Evolutionary conservation across 768 basidiomycete genomes (phyloP), one percentile per base, ranked within the genome.

Genomic region (Kwoniella sp.): DNA sequence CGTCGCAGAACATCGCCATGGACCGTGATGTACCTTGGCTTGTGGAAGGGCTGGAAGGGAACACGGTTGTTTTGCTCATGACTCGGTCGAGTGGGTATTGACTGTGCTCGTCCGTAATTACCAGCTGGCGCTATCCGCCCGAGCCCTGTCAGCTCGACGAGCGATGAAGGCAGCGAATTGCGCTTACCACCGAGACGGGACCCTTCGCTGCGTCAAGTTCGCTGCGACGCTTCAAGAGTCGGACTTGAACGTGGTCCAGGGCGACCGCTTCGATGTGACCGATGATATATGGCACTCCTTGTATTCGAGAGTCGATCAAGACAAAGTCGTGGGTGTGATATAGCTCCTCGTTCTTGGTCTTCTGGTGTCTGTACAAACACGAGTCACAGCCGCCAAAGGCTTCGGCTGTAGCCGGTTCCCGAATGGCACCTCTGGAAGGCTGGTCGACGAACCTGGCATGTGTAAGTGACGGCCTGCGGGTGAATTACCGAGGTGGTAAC

Each of bases 271-370:
- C 10, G 15, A 57, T n/a, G 11, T 54, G 60, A 26, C 50, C 60
- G 3, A 61, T 47, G 0, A 28, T n/a, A 33, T 50, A 57, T 22
- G 48, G 37, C 32, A 28, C 20, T 3, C 50, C 60, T 11, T 27
- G 31, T 3, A 48, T 15, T 19, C 42, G 23, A 11, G 46, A 14
- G 31, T 61, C 60, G 15, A 61, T 27, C 15, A 36, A 38, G n/a
- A 61, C 32, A 25, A 53, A 53, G 26, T 61, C 60, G 22, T 17
- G 4, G 8, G 26, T 8, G 42, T 61, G 60, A 20, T 41, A 53
- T 10, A 4, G 11, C 10, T 26, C 17, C 3, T 22, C 46, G 15
- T n/a, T n/a, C 49, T 38, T 12, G 39, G 15, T 7, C 19, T 8
- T 2, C 51, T 11, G 10, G 15, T 40, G 23, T 38, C 5, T 2